Conservation (phyloP, 768 basidiomycete genomes). For the Trametes gibbosa region DNA sequence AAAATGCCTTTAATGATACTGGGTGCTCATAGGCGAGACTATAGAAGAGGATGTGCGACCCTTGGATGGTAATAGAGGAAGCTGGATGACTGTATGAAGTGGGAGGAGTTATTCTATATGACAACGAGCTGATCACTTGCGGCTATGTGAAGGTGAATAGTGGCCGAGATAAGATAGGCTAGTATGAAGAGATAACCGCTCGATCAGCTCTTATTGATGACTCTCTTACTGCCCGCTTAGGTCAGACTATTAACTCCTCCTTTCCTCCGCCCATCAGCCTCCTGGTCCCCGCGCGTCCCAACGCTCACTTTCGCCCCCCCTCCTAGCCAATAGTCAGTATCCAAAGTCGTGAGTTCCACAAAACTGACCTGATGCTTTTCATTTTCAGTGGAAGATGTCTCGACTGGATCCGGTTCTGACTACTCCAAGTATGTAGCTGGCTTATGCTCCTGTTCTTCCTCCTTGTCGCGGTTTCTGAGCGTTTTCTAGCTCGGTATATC, state of each 20-base stretch:
- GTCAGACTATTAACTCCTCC: not conserved
- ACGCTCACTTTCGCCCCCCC: not conserved
- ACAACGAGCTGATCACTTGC: too few relatives aligned
- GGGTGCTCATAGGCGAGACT: not conserved
- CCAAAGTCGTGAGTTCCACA: not conserved
- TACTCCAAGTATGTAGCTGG: slow-evolving; percentile 90
- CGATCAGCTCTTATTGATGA: too few relatives aligned
- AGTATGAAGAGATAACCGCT: not conserved
- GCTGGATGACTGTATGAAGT: too few relatives aligned
- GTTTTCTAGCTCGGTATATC: slow-evolving; percentile 20
- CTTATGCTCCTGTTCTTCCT: slow-evolving; percentile 16
- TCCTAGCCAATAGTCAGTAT: not conserved
- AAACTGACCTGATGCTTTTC: not conserved
- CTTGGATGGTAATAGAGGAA: too few relatives aligned
- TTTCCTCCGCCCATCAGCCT: not conserved
- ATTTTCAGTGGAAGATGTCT: slow-evolving; percentile 73
- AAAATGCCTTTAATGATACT: not conserved
- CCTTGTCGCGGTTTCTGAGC: slow-evolving; percentile 21
- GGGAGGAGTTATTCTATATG: too few relatives aligned
- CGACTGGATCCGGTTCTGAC: slow-evolving; percentile 91
- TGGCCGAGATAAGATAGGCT: not conserved
- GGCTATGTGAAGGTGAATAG: not conserved
- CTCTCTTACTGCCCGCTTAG: too few relatives aligned
- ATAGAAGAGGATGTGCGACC: too few relatives aligned
- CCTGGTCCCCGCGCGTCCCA: not conserved